These are phyloP conservation scores for Xylariomycetidae sp. DNA, from an alignment of 2,329 filamentous ascomycete genomes.

Conservation along the genomic window DNA sequence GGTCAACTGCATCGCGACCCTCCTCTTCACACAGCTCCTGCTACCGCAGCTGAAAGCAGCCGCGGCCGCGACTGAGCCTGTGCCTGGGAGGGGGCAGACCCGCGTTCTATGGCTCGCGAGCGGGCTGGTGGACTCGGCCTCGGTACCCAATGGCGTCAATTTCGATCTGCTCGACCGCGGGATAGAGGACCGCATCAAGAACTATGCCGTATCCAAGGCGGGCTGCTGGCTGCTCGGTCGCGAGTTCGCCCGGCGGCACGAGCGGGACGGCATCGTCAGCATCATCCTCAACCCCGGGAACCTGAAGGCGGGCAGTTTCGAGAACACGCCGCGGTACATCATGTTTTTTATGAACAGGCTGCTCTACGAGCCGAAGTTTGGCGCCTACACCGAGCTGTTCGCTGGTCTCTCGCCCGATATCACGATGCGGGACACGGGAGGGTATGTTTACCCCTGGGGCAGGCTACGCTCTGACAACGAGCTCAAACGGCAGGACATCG, in stretches of 20 bases:
- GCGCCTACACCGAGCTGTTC: constrained; percentile 14
- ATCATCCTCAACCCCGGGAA: constrained; percentile 32
- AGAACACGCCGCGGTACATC: constrained; percentile 9
- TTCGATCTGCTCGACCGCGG: constrained; percentile 18
- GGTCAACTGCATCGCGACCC: constrained; percentile 29
- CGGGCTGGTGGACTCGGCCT: constrained; percentile 19
- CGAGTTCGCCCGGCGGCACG: constrained; percentile 25
- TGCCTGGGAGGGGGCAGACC: constrained; percentile 12
- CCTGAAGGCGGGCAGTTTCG: constrained; percentile 19
- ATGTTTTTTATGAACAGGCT: constrained; percentile 7
- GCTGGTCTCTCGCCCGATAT: constrained; percentile 16
- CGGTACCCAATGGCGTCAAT: constrained; percentile 24
- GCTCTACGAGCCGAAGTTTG: constrained; percentile 11
- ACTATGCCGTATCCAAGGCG: constrained; percentile 30
- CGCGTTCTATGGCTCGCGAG: constrained; percentile 24
- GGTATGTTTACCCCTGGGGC: constrained; percentile 15
- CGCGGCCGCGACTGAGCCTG: constrained; percentile 6
- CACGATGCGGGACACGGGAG: constrained; percentile 12
- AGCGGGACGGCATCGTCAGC: constrained; percentile 15
- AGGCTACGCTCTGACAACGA: constrained; percentile 8
- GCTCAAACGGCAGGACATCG: constrained; percentile 7
- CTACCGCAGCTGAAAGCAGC: constrained; percentile 29
- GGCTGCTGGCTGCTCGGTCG: constrained; percentile 29
- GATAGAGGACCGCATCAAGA: constrained; percentile 17
- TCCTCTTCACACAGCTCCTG: constrained; percentile 31